These are phyloP conservation scores for Edaphochlamys debaryana DNA, from an alignment of 139 green algal species.

Conservation along the genomic window DNA sequence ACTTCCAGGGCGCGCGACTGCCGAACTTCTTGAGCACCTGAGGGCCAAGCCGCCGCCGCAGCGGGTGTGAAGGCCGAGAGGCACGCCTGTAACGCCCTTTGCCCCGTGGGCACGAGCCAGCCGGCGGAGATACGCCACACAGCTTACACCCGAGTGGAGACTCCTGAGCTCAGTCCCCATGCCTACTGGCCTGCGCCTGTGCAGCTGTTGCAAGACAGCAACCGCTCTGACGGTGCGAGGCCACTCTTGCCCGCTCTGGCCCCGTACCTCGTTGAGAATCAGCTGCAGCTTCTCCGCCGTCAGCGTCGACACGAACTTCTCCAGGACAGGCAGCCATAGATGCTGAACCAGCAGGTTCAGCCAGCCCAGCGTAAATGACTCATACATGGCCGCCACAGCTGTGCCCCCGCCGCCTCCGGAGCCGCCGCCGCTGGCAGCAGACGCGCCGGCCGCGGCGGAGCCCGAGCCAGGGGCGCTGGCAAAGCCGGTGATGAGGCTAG, in stretches of 20 bases:
- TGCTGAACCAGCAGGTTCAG: slow-evolving; percentile 48
- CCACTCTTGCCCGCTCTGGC: too few relatives aligned
- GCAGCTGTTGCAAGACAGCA: too few relatives aligned
- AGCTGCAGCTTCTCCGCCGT: slow-evolving; percentile 48
- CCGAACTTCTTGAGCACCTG: slow-evolving; percentile 46
- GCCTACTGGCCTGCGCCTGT: too few relatives aligned
- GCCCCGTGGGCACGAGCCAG: too few relatives aligned
- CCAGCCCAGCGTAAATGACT: slow-evolving; percentile 54
- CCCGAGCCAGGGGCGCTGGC: not conserved
- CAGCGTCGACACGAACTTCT: slow-evolving; percentile 42
- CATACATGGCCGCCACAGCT: slow-evolving; percentile 30
- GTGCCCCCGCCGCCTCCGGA: not conserved
- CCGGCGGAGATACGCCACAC: too few relatives aligned
- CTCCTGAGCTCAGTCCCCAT: too few relatives aligned
- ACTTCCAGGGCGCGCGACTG: slow-evolving; percentile 32
- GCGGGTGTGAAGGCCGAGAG: too few relatives aligned
- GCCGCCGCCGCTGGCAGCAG: not conserved
- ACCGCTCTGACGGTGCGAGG: too few relatives aligned
- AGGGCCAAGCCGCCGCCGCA: too few relatives aligned
- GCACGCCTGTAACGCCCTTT: too few relatives aligned
- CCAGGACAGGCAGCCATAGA: slow-evolving; percentile 41
- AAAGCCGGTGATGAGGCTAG: too few relatives aligned
- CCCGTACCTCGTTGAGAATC: slow-evolving; percentile 50
- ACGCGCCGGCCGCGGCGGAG: not conserved
- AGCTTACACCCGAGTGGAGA: too few relatives aligned